These are phyloP conservation scores for Metschnikowia kofuensis DNA, from an alignment of 805 yeast genomes.

Conservation along the genomic window DNA sequence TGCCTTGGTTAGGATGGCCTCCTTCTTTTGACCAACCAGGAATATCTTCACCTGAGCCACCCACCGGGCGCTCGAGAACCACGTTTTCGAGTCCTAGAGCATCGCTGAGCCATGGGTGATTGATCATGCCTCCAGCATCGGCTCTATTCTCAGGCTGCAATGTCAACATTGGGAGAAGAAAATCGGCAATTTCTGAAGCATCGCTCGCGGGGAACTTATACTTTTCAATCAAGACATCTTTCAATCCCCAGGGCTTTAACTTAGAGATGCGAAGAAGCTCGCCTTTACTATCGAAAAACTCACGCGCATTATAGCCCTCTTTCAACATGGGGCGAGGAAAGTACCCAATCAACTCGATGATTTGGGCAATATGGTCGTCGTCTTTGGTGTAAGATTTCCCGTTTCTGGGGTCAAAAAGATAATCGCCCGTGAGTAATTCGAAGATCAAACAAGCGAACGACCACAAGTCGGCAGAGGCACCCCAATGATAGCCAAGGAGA, in stretches of 20 bases:
- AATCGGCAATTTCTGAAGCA: constrained; percentile 71
- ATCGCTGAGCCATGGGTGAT: constrained; percentile 82
- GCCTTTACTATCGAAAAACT: constrained; percentile 21
- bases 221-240: constrained; percentile 47
- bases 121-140: constrained; percentile 94
- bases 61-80: constrained; percentile 67
- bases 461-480: constrained; percentile 63
- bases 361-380: constrained; percentile 64
- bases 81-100: constrained; percentile 74
- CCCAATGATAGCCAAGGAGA: constrained; percentile 56
- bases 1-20: constrained; percentile 8
- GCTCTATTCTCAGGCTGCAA: constrained; percentile 79
- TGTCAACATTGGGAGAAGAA: constrained; percentile 77
- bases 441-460: constrained; percentile 56
- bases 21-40: constrained; percentile 86
- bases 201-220: constrained; percentile 56
- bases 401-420: constrained; percentile 56
- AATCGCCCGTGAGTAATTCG: constrained; percentile 61
- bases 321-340: constrained; percentile 42
- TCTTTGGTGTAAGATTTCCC: constrained; percentile 48
- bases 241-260: constrained; percentile 50
- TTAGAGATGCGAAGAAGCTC: constrained; percentile 44
- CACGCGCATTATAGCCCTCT: constrained; percentile 27
- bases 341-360: constrained; percentile 49
- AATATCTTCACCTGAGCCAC: constrained; percentile 82